phyloP scores from a whole-genome alignment of 192 early-diverging fungal genomes.

The Backusella tarrabulga region DNA sequence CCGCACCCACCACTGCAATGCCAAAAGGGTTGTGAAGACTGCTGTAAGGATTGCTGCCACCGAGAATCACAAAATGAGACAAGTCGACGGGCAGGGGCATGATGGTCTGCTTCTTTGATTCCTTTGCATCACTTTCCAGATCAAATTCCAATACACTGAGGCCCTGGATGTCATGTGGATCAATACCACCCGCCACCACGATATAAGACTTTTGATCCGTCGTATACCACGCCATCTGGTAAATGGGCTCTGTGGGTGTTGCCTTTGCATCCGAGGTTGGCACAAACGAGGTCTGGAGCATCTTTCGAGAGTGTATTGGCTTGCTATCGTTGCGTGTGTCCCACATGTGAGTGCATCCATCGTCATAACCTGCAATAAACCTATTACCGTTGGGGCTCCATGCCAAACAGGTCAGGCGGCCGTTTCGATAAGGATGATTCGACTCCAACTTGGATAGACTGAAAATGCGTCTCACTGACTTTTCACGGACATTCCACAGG shows the following conservation, averaged over 20 bases:
- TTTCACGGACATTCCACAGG: conserved; percentile 52
- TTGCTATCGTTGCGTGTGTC: conserved; percentile 28
- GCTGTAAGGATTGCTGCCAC: conserved; percentile 37
- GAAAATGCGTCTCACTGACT: conserved; percentile 30
- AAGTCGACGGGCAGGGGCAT: conserved; percentile 38
- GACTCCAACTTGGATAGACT: conserved; percentile 20
- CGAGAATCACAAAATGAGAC: conserved; percentile 41
- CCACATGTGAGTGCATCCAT: conserved; percentile 48
- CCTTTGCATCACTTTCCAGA: conserved; percentile 29
- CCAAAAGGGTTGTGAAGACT: conserved; percentile 39
- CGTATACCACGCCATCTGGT: conserved; percentile 44
- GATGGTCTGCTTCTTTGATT: conserved; percentile 38
- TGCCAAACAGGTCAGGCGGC: conserved; percentile 35
- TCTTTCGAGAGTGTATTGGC: conserved; percentile 29
- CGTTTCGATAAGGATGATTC: conserved; percentile 12
- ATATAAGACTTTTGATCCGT: conserved; percentile 35
- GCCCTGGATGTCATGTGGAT: conserved; percentile 39
- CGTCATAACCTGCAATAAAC: conserved; percentile 47
- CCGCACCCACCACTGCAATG: conserved; percentile 34
- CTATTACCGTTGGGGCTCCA: conserved; percentile 51
- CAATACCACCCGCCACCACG: conserved; percentile 44
- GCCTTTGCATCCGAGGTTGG: conserved; percentile 13
- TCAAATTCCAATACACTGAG: conserved; percentile 42
- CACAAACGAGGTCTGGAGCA: conserved; percentile 18
- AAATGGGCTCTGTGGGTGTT: conserved; percentile 41